Percentiles rank a stretch among this genome's conserved stretches.
These are phyloP conservation scores for Talaromyces verruculosus DNA, from an alignment of 2,329 filamentous ascomycete genomes.

Conservation along the genomic window DNA sequence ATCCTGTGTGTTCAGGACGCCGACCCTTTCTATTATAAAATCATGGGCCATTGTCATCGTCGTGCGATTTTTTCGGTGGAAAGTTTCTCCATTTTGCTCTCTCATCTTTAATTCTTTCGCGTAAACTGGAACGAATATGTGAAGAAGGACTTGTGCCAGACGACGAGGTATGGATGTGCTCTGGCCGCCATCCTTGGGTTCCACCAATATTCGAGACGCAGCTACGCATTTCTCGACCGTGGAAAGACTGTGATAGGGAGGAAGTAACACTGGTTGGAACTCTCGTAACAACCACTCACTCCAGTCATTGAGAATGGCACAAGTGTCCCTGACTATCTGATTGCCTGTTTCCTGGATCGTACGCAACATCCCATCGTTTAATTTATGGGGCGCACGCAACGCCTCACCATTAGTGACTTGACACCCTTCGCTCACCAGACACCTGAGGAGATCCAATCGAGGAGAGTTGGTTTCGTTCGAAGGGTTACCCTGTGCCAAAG, in stretches of 20 bases:
- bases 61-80: background rate
- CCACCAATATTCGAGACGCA: background rate
- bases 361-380: background rate
- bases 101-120: background rate
- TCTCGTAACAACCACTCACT: background rate
- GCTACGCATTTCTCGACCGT: background rate
- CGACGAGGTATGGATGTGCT: background rate
- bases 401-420: background rate
- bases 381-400: background rate
- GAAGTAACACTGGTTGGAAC: background rate
- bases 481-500: background rate
- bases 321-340: background rate
- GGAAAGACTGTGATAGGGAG: background rate
- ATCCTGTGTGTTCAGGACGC: too few relatives aligned
- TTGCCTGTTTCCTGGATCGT: background rate
- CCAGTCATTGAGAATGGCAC: background rate
- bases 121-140: background rate
- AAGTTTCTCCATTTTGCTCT: too few relatives aligned
- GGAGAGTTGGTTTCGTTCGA: background rate
- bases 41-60: background rate
- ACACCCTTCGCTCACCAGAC: background rate
- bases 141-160: slow-evolving; percentile 10
- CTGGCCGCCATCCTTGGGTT: background rate
- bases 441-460: background rate
- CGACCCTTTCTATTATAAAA: background rate